A percentile compares a stretch with the other conserved stretches of the same genome.
phyloP scores from a whole-genome alignment of 495 filamentous ascomycete species.

The Apiosordaria backusii region DNA sequence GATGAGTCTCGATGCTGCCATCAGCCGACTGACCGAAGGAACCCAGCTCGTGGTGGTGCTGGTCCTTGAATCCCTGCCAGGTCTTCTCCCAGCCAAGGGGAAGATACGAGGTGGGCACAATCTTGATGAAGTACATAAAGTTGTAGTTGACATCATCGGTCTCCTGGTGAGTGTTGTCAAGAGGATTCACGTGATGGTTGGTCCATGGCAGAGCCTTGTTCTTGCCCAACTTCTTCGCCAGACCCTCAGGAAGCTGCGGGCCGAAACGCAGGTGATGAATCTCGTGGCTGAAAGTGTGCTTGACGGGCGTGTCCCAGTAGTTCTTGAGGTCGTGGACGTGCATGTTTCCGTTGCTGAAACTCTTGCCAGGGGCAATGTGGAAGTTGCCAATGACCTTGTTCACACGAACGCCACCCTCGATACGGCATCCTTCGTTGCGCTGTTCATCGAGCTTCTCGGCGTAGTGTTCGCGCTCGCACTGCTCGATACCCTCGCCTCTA shows the following conservation, averaged over 20 bases:
- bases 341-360: conserved; percentile 90
- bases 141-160: conserved; percentile 83
- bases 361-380: conserved; percentile 93
- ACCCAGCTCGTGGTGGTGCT: conserved; percentile 56
- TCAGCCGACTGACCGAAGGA: conserved; percentile 57
- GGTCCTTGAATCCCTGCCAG: conserved; percentile 27
- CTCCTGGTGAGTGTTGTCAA: conserved; percentile 76
- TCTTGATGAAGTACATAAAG: conserved; percentile 99
- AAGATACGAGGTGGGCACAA: conserved; percentile 91
- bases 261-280: conserved; percentile 92
- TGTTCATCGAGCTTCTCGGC: conserved; percentile 79
- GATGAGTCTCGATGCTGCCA: conserved; percentile 92
- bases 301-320: conserved; percentile 68
- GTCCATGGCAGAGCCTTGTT: conserved; percentile 63
- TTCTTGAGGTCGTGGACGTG: conserved; percentile 96
- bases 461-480: conserved; percentile 94
- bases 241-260: conserved; percentile 75
- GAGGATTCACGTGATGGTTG: conserved; percentile 85
- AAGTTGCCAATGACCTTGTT: conserved; percentile 99
- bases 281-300: conserved; percentile 85
- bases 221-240: conserved; percentile 58
- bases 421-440: conserved; percentile 86
- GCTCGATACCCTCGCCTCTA: conserved; percentile 85
- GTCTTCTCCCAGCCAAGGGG: conserved; percentile 71
- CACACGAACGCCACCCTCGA: conserved; percentile 87